These are phyloP conservation scores for Solanum tarijense DNA, from an alignment of 257 asterid species.

Conservation along the genomic window DNA sequence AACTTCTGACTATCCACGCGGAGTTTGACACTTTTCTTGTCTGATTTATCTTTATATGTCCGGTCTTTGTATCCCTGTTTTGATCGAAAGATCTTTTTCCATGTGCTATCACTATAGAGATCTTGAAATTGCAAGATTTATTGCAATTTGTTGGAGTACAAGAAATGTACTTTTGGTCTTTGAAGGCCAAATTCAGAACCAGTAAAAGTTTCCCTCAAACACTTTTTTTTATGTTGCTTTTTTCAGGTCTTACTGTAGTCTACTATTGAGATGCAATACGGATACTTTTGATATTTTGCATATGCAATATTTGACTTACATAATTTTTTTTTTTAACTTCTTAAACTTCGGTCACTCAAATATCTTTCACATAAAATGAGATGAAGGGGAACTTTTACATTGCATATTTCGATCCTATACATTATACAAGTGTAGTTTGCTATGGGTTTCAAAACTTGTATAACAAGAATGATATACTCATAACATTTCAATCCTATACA, in stretches of 20 bases:
- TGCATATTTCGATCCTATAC: background rate
- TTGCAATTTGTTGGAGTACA: background rate
- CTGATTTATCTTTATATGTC: too few species aligned
- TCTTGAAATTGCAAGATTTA: background rate
- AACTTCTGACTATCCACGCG: background rate
- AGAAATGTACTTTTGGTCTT: background rate
- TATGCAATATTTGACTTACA: background rate
- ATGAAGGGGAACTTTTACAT: background rate
- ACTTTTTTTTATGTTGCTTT: too few species aligned
- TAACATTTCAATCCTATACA: background rate
- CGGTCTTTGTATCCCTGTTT: too few species aligned
- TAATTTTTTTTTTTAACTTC: background rate
- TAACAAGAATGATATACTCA: too few species aligned
- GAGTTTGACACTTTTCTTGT: background rate
- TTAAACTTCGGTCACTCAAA: background rate
- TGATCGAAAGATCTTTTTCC: too few species aligned
- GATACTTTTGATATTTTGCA: background rate
- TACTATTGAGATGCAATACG: background rate
- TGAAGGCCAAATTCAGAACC: background rate
- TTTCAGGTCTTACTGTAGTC: too few species aligned
- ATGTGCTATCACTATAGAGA: background rate
- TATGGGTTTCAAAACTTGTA: background rate
- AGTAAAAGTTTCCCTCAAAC: background rate
- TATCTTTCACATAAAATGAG: background rate
- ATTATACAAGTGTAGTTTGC: background rate